These are phyloP conservation scores for Boletus tomentosulus DNA, from an alignment of 768 basidiomycete genomes.

Conservation along the genomic window DNA sequence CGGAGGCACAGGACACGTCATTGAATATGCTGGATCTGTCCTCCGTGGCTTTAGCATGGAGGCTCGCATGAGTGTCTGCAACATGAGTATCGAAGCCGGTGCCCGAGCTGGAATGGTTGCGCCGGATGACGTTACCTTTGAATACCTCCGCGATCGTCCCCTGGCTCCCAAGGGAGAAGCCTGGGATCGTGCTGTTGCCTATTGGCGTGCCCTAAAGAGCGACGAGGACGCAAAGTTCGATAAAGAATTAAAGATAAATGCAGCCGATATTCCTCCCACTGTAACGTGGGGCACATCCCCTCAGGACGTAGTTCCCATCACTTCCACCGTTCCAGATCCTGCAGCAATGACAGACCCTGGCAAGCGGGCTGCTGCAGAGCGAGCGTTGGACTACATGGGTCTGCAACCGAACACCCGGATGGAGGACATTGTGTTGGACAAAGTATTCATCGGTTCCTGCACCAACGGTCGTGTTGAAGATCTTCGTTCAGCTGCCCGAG, in stretches of 20 bases:
- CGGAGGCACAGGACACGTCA: conserved; percentile 86
- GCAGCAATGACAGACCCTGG: conserved; percentile 56
- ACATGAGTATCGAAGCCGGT: conserved; percentile 95
- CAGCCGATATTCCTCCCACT: conserved; percentile 84
- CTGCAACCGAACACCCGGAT: conserved; percentile 73
- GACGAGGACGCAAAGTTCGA: conserved; percentile 86
- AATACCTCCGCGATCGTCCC: conserved; percentile 77
- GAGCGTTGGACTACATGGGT: conserved; percentile 85
- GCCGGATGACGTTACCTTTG: conserved; percentile 83
- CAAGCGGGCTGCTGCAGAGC: conserved; percentile 65
- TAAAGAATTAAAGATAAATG: conserved; percentile 72
- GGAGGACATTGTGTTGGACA: conserved; percentile 78
- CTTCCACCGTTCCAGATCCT: conserved; percentile 77
- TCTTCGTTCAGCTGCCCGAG: conserved; percentile 77
- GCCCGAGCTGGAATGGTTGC: conserved; percentile 92
- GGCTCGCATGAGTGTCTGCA: conserved; percentile 86
- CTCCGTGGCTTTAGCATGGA: conserved; percentile 87
- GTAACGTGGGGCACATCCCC: conserved; percentile 93
- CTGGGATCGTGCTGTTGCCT: conserved; percentile 82
- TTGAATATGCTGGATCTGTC: conserved; percentile 88
- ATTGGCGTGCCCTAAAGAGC: conserved; percentile 76
- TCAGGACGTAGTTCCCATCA: conserved; percentile 83
- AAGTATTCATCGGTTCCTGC: conserved; percentile 92
- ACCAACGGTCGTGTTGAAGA: conserved; percentile 95
- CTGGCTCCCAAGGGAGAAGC: conserved; percentile 78